phyloP scores from a whole-genome alignment of 2,329 filamentous ascomycete genomes.

The Pseudogymnoascus sp. region DNA sequence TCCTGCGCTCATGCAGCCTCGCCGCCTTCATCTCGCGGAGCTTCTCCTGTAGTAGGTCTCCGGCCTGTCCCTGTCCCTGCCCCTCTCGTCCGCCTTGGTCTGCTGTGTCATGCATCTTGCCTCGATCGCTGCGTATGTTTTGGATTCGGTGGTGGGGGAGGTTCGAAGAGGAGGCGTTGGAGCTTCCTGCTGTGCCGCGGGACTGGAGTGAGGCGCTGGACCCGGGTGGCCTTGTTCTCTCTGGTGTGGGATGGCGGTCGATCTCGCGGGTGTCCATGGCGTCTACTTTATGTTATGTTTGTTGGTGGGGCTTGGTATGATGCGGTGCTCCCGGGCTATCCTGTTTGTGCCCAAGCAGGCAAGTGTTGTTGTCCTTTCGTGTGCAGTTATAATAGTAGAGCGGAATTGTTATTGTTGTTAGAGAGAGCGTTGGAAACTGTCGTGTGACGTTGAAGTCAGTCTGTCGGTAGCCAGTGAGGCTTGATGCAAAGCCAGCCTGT shows the following conservation, averaged over 20 bases:
- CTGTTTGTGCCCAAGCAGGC: slow-evolving; percentile 2
- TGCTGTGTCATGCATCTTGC: neutral
- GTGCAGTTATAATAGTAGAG: neutral
- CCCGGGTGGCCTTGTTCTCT: slow-evolving; percentile 3
- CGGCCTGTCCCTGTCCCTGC: neutral
- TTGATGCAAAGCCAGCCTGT: slow-evolving; percentile 2
- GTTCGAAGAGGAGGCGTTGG: slow-evolving; percentile 4
- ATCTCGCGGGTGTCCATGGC: neutral
- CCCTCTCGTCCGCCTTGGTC: neutral
- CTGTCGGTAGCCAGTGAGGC: neutral
- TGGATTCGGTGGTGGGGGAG: slow-evolving; percentile 8
- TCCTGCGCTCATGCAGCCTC: slow-evolving; percentile 19
- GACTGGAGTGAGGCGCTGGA: neutral
- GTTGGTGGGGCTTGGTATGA: neutral
- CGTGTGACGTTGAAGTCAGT: slow-evolving; percentile 1
- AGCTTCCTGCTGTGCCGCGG: neutral
- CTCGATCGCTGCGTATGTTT: slow-evolving; percentile 2
- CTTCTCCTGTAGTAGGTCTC: slow-evolving; percentile 26
- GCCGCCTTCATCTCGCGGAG: slow-evolving; percentile 29
- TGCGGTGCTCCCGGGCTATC: neutral
- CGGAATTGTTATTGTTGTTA: neutral
- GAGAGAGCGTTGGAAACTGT: neutral
- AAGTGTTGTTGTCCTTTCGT: neutral
- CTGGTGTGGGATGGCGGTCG: slow-evolving; percentile 1
- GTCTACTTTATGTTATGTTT: slow-evolving; percentile 4